Evolutionary conservation across 371 early-diverging fungal species (phyloP).

Genomic region (Cokeromyces recurvatus): DNA sequence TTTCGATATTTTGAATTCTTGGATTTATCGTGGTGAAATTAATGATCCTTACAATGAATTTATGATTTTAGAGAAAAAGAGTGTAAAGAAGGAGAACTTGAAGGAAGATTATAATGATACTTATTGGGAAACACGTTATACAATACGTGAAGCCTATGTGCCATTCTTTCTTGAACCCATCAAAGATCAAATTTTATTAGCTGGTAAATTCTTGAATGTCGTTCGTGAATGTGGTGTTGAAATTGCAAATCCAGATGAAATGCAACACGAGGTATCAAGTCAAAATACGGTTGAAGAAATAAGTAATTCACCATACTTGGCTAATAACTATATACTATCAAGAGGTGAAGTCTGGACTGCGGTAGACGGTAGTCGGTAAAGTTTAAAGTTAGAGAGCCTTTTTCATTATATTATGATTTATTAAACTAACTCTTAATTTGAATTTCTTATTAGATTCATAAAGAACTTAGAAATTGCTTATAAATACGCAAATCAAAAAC

Average conservation of each 20-base stretch:
- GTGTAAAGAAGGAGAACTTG: constrained; percentile 59
- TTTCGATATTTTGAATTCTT: constrained; percentile 70
- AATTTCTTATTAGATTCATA: constrained; percentile 48
- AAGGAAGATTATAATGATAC: constrained; percentile 72
- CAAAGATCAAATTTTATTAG: constrained; percentile 75
- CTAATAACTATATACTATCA: constrained; percentile 4
- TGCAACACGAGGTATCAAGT: constrained; percentile 25
- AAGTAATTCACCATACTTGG: not conserved
- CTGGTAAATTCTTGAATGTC: constrained; percentile 94
- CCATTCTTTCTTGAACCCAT: constrained; percentile 77
- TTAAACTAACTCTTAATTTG: not conserved
- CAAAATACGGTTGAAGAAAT: constrained; percentile 3
- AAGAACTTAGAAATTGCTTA: constrained; percentile 75
- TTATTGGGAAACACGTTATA: constrained; percentile 84
- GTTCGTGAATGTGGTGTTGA: constrained; percentile 79
- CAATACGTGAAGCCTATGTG: constrained; percentile 55
- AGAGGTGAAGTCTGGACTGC: constrained; percentile 50
- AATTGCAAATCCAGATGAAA: constrained; percentile 43
- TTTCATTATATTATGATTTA: no score
- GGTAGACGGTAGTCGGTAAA: constrained; percentile 59
- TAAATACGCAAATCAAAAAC: constrained; percentile 66
- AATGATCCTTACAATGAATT: constrained; percentile 86
- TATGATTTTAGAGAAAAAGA: constrained; percentile 70
- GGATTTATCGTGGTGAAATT: constrained; percentile 89
- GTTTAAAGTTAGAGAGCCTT: no score